Conservation (phyloP, 2,329 filamentous ascomycete species). For the Periconia sp. region DNA sequence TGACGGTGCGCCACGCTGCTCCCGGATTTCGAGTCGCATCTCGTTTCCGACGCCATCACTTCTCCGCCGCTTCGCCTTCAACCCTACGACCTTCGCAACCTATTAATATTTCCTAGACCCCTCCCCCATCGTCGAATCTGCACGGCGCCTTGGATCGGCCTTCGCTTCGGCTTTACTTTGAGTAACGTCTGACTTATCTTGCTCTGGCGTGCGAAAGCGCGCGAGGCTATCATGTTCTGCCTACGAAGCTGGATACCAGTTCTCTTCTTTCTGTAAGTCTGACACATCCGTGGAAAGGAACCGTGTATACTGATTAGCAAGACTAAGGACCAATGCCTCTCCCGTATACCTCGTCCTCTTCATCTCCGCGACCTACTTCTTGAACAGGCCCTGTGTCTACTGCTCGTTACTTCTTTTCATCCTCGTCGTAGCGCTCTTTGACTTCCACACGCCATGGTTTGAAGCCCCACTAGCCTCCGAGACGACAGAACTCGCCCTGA, state of each 20-base stretch:
- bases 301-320: slow-evolving; percentile 16
- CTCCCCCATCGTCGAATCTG: neutral
- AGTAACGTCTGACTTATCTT: neutral
- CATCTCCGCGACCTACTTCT: slow-evolving; percentile 89
- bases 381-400: slow-evolving; percentile 96
- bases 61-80: too few relatives aligned
- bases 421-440: slow-evolving; percentile 95
- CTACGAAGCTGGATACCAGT: slow-evolving; percentile 64
- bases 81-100: too few relatives aligned
- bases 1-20: too few relatives aligned
- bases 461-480: slow-evolving; percentile 65
- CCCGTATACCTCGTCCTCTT: slow-evolving; percentile 59
- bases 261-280: slow-evolving; percentile 59
- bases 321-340: slow-evolving; percentile 53
- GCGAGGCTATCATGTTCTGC: slow-evolving; percentile 64
- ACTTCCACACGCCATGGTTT: slow-evolving; percentile 92
- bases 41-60: too few relatives aligned
- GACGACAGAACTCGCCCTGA: slow-evolving; percentile 38
- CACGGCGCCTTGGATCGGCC: too few relatives aligned
- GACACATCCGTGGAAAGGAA: neutral
- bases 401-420: slow-evolving; percentile 95
- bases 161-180: neutral
- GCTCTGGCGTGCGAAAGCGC: slow-evolving; percentile 6
- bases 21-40: too few relatives aligned
- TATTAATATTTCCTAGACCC: slow-evolving; percentile 1